These are phyloP conservation scores for Tympanopsis confertula DNA, from an alignment of 2,329 filamentous ascomycete species.

Conservation along the genomic window DNA sequence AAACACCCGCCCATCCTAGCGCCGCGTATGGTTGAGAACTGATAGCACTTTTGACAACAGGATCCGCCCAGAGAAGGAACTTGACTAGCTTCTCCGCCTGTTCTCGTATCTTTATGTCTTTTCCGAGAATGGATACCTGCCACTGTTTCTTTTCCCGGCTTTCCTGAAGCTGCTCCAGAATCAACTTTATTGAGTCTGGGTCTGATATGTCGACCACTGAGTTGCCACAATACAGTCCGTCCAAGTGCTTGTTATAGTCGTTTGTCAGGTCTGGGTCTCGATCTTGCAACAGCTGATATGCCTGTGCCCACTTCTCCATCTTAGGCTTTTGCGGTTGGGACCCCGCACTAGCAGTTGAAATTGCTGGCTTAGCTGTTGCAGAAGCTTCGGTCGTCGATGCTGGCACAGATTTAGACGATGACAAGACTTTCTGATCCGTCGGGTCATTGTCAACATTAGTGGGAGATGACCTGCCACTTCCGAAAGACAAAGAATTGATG, in stretches of 20 bases:
- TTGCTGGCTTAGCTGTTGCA: no score
- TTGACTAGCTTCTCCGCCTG: slow-evolving; percentile 10
- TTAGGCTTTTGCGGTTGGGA: no score
- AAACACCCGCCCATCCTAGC: slow-evolving; percentile 13
- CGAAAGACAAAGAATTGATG: no score
- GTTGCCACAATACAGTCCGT: neutral
- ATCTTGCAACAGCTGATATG: neutral
- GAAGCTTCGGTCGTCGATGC: no score
- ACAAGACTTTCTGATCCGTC: no score
- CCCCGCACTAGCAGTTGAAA: no score
- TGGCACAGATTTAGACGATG: no score
- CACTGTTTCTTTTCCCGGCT: slow-evolving; percentile 8
- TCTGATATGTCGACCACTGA: neutral
- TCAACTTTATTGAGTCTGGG: neutral
- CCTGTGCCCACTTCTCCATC: no score
- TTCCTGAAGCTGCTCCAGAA: slow-evolving; percentile 4
- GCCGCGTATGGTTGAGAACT: slow-evolving; percentile 11
- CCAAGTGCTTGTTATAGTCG: neutral
- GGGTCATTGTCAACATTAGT: no score
- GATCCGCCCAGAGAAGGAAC: slow-evolving; percentile 10
- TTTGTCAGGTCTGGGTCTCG: neutral
- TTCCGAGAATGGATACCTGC: slow-evolving; percentile 6
- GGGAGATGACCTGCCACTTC: no score
- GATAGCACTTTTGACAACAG: slow-evolving; percentile 8
- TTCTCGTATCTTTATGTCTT: slow-evolving; percentile 8